phyloP scores from a whole-genome alignment of 345 rosid species.

The Citrus trifoliata region DNA sequence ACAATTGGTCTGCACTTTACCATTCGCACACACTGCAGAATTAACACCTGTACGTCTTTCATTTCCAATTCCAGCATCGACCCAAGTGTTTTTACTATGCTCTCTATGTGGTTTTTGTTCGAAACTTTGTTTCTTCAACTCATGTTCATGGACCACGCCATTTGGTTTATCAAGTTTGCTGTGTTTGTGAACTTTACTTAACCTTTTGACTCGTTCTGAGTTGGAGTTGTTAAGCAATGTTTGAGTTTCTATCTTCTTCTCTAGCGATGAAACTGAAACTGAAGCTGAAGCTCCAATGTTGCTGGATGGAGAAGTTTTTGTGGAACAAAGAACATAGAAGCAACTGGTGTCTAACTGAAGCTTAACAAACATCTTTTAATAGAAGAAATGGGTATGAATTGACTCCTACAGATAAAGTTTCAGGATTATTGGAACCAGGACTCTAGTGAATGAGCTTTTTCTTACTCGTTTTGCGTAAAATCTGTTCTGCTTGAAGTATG shows the following conservation, averaged over 20 bases:
- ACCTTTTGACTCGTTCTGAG: constrained; percentile 20
- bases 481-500: background rate
- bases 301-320: constrained; percentile 36
- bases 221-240: constrained; percentile 31
- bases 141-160: constrained; percentile 24
- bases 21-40: background rate
- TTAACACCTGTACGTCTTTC: constrained; percentile 13
- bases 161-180: constrained; percentile 10
- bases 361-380: constrained; percentile 46
- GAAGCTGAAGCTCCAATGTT: constrained; percentile 20
- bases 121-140: constrained; percentile 22
- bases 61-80: constrained; percentile 15
- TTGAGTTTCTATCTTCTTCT: constrained; percentile 34
- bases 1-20: constrained; percentile 55
- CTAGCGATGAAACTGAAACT: constrained; percentile 34
- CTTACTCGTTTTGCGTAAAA: background rate
- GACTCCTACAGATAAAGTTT: background rate
- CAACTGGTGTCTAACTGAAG: constrained; percentile 45
- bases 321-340: constrained; percentile 42
- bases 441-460: background rate
- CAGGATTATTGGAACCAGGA: background rate
- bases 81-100: constrained; percentile 6
- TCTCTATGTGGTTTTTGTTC: constrained; percentile 33
- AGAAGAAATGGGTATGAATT: background rate
- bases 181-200: constrained; percentile 23